Evolutionary conservation across 495 filamentous ascomycete species (phyloP), one percentile per base, ranked within the genome.

Genomic region (Podospora tetraspora): DNA sequence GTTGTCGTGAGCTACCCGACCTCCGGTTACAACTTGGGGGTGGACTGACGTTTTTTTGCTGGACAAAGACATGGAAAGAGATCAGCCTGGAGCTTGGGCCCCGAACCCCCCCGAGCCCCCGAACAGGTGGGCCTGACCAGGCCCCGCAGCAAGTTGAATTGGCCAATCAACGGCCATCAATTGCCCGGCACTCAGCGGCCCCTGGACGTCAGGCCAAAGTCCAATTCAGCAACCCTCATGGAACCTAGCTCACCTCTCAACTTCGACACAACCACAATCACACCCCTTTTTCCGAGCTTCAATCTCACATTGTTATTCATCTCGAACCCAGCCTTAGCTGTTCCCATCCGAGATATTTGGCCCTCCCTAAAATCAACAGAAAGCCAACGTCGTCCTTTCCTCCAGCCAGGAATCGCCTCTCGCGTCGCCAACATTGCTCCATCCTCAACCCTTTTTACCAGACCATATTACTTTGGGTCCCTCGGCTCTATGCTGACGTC

Each of bases 71-170:
- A 59, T 13, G 3, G 29, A 13, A n/a, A 64, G 64, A 34, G 19
- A 57, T 64, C 66, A 68, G 66, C 66, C 11, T 29, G 57, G 8
- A 59, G 57, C 57, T 59, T 59, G 57, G 21, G 57, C 57, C 21
- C 10, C 57, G 8, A 11, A 12, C 4, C 27, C 27, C 27, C 27
- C 27, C 27, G 27, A 27, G 5, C 27, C 3, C 27, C 27, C 27
- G 27, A 27, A 27, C 27, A 27, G 27, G 27, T 27, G 27, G 27
- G 27, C 27, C 27, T 27, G 3, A 6, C 27, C 27, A 27, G 5
- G 27, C 27, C 59, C 59, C 59, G 10, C 19, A 7, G 7, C 6
- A 24, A 27, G n/a, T 16, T 27, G 23, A 60, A 60, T 60, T 60
- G 22, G 59, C 23, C 59, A 52, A 52, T 52, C 43, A n/a, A 52